Percentiles rank a stretch among this genome's conserved stretches.
phyloP scores from a whole-genome alignment of 768 basidiomycete genomes.

The Mycena latifolia region DNA sequence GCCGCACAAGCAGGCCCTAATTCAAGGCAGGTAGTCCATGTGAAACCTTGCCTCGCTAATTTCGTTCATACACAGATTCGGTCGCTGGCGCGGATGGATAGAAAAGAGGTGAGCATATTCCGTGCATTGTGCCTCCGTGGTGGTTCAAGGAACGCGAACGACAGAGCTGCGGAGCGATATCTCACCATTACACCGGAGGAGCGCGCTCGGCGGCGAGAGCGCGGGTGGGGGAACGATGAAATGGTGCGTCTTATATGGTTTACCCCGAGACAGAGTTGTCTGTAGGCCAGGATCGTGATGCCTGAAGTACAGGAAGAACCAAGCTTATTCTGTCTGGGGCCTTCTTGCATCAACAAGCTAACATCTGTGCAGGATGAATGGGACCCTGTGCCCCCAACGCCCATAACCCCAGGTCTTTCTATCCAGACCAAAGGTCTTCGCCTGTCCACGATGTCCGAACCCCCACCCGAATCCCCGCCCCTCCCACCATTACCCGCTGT shows the following conservation, averaged over 20 bases:
- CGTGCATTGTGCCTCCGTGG: neutral
- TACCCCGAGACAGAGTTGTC: neutral
- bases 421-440: conserved; percentile 60
- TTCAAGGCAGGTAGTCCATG: conserved; percentile 68
- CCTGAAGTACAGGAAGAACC: too few species aligned
- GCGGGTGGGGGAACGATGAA: conserved; percentile 77
- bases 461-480: conserved; percentile 45
- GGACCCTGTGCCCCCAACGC: conserved; percentile 40
- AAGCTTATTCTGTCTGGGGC: neutral
- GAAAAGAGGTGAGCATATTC: conserved; percentile 75
- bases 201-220: conserved; percentile 63
- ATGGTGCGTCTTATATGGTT: conserved; percentile 31
- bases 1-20: conserved; percentile 82
- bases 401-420: conserved; percentile 47
- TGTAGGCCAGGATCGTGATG: neutral
- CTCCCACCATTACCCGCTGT: conserved; percentile 57
- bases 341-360: neutral
- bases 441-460: conserved; percentile 41
- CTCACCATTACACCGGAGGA: conserved; percentile 73
- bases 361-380: conserved; percentile 28
- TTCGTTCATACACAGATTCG: conserved; percentile 72
- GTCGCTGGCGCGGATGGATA: conserved; percentile 89
- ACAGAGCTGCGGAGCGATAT: conserved; percentile 89
- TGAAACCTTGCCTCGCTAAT: conserved; percentile 26
- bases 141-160: neutral